Conservation (phyloP, 73 alveolate genomes). For the Tetrahymena malaccensis region DNA sequence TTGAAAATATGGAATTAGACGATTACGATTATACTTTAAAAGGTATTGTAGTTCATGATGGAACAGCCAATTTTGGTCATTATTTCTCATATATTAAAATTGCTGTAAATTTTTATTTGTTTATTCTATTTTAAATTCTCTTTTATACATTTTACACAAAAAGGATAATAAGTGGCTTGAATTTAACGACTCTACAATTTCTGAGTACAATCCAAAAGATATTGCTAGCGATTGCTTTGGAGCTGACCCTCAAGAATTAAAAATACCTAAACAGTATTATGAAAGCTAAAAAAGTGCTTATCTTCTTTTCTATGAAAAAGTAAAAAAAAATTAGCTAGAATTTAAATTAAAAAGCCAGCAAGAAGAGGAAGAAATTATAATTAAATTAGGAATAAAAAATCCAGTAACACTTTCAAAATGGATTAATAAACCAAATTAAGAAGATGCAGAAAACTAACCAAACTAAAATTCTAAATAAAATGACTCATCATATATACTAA, state of each 20-base stretch:
- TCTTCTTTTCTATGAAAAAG: neutral
- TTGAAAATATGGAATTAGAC: neutral
- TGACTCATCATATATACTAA: neutral
- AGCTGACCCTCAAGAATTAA: neutral
- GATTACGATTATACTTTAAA: neutral
- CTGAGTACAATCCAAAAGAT: neutral
- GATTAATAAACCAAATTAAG: neutral
- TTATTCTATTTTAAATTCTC: neutral
- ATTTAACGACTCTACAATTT: constrained; percentile 47
- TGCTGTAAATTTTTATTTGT: neutral
- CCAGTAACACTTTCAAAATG: neutral
- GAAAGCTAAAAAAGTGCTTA: neutral
- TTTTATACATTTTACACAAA: neutral
- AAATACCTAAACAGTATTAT: neutral
- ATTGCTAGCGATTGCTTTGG: neutral
- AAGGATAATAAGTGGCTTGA: constrained; percentile 48
- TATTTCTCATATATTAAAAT: neutral
- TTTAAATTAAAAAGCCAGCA: neutral
- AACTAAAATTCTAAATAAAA: neutral
- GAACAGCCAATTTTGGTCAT: neutral
- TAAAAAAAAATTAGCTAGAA: neutral
- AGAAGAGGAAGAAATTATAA: neutral
- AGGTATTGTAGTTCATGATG: neutral
- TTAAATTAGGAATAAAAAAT: neutral
- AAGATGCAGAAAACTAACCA: neutral